A percentile compares a stretch with the other conserved stretches of the same genome.
Evolutionary conservation across 345 rosid genomes (phyloP).

Genomic region (Schrenkiella parvula): DNA sequence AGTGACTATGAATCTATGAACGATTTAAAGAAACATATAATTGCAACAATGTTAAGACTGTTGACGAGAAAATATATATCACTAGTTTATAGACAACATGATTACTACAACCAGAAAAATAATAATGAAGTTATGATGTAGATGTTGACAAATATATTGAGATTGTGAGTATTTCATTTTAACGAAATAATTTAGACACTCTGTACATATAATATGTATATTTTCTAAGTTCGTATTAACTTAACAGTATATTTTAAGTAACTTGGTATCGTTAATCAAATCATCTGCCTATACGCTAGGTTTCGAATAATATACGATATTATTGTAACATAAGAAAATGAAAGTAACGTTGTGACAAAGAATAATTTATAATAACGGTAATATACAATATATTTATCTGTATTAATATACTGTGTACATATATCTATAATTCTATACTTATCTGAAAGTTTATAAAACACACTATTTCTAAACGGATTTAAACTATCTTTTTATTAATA

Average conservation of each 20-base stretch:
- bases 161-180: not conserved
- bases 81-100: constrained; percentile 10
- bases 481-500: not conserved
- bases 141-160: not conserved
- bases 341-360: not conserved
- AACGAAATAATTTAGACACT: not conserved
- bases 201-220: not conserved
- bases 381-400: not conserved
- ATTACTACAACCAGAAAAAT: not conserved
- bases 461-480: not conserved
- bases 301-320: not conserved
- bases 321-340: not conserved
- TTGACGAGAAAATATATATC: not conserved
- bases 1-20: not conserved
- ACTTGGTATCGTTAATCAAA: not conserved
- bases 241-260: not conserved
- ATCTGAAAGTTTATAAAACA: not conserved
- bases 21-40: not conserved
- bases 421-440: too few relatives aligned
- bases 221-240: not conserved
- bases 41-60: not conserved
- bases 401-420: too few relatives aligned
- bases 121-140: not conserved
- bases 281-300: not conserved
- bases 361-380: not conserved